Conservation (phyloP, 768 basidiomycete genomes). For the Macrolepiota dolichaula region DNA sequence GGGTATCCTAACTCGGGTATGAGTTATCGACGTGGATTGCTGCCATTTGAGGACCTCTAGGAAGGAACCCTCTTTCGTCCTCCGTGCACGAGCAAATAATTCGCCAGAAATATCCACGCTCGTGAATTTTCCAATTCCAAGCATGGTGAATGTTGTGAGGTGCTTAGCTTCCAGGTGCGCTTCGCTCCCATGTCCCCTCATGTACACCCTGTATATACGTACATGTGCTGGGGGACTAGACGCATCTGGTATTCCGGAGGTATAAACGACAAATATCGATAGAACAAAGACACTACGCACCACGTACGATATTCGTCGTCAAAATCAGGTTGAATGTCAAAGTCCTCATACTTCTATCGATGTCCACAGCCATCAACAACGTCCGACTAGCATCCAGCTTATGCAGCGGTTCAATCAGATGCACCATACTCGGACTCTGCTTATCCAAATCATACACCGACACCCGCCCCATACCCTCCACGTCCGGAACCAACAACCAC, state of each 20-base stretch:
- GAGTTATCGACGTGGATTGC: slow-evolving; percentile 5
- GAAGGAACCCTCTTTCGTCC: slow-evolving; percentile 6
- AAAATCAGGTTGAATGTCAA: slow-evolving; percentile 8
- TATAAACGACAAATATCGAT: background rate
- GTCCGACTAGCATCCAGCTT: slow-evolving; percentile 10
- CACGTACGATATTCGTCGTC: slow-evolving; percentile 7
- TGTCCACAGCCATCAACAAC: slow-evolving; percentile 10
- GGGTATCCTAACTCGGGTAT: slow-evolving; percentile 11
- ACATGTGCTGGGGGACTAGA: slow-evolving; percentile 3
- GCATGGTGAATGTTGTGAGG: slow-evolving; percentile 6
- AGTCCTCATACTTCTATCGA: background rate
- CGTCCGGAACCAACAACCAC: slow-evolving; percentile 11
- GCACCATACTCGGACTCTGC: background rate
- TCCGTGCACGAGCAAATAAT: slow-evolving; percentile 5
- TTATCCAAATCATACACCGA: slow-evolving; percentile 10
- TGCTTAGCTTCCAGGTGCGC: slow-evolving; percentile 9
- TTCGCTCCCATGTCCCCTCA: slow-evolving; percentile 1
- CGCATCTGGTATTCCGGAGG: background rate
- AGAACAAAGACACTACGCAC: background rate
- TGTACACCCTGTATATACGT: slow-evolving; percentile 1
- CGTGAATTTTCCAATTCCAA: slow-evolving; percentile 8
- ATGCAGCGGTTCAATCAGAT: slow-evolving; percentile 9
- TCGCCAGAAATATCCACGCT: slow-evolving; percentile 10
- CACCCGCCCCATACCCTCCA: slow-evolving; percentile 8
- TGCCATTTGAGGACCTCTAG: slow-evolving; percentile 10